Conservation (phyloP, 306 rosid species). For the Canavalia gladiata region DNA sequence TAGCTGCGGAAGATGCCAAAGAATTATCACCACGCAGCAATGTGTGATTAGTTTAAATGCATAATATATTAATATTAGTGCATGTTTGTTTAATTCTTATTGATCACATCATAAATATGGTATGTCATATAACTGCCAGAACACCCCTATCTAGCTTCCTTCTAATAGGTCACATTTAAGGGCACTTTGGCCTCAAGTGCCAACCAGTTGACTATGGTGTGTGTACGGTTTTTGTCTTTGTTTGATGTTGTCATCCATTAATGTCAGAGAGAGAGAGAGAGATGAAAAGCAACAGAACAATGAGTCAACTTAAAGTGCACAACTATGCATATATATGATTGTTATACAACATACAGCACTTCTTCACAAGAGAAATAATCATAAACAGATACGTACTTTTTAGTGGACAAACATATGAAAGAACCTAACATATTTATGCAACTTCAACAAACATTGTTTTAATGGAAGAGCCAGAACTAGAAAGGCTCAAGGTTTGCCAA, state of each 20-base stretch:
- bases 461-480: slow-evolving; percentile 49
- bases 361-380: slow-evolving; percentile 35
- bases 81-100: slow-evolving; percentile 3
- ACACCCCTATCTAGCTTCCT: slow-evolving; percentile 3
- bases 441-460: slow-evolving; percentile 40
- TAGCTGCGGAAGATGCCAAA: background rate
- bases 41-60: too few species aligned
- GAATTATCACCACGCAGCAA: background rate
- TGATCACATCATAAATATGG: background rate
- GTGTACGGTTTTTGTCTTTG: slow-evolving; percentile 52
- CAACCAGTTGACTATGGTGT: slow-evolving; percentile 56
- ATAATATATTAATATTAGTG: background rate
- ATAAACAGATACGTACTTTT: slow-evolving; percentile 33
- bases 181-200: slow-evolving; percentile 47
- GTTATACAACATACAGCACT: slow-evolving; percentile 40
- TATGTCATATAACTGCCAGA: slow-evolving; percentile 29
- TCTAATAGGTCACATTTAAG: slow-evolving; percentile 28
- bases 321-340: slow-evolving; percentile 46
- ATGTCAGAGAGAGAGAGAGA: slow-evolving; percentile 38
- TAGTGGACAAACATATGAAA: slow-evolving; percentile 57
- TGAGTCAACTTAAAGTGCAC: slow-evolving; percentile 55
- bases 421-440: slow-evolving; percentile 49
- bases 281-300: slow-evolving; percentile 19
- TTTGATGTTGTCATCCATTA: slow-evolving; percentile 46
- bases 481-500: slow-evolving; percentile 45